Evolutionary conservation across 495 filamentous ascomycete species (phyloP).

Genomic region (Xylaria telfairii): DNA sequence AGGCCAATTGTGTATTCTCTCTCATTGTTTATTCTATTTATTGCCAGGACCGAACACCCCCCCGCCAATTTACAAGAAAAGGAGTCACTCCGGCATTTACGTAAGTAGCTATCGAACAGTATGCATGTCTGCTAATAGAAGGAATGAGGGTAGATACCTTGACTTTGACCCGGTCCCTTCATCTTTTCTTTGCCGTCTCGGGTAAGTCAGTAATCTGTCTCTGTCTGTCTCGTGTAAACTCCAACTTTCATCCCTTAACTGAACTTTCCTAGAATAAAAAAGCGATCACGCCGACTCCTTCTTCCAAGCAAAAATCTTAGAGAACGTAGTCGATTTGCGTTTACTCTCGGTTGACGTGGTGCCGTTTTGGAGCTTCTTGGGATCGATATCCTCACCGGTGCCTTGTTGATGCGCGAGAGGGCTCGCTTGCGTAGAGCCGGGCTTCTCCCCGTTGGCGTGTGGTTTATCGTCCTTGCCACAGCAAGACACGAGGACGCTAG

Average conservation of each 20-base stretch:
- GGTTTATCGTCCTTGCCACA: conserved; percentile 16
- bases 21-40: not conserved
- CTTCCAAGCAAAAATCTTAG: conserved; percentile 38
- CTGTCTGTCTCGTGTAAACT: not conserved
- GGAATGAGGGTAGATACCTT: not conserved
- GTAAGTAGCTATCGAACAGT: not conserved
- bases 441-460: conserved; percentile 21
- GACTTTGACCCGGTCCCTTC: not conserved
- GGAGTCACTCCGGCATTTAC: not conserved
- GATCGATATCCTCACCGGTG: conserved; percentile 34
- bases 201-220: not conserved
- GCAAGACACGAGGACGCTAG: conserved; percentile 54
- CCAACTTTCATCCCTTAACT: not conserved
- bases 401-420: conserved; percentile 42
- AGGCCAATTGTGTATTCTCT: not conserved
- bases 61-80: not conserved
- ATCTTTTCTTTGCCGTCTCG: not conserved
- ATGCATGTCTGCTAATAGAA: not conserved
- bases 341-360: conserved; percentile 27
- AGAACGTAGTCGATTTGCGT: conserved; percentile 32
- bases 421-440: conserved; percentile 33
- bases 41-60: not conserved
- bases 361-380: conserved; percentile 29
- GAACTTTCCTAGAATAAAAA: not conserved
- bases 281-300: conserved; percentile 22